phyloP scores from a whole-genome alignment of 768 basidiomycete species.

The Phaeotremella skinneri region DNA sequence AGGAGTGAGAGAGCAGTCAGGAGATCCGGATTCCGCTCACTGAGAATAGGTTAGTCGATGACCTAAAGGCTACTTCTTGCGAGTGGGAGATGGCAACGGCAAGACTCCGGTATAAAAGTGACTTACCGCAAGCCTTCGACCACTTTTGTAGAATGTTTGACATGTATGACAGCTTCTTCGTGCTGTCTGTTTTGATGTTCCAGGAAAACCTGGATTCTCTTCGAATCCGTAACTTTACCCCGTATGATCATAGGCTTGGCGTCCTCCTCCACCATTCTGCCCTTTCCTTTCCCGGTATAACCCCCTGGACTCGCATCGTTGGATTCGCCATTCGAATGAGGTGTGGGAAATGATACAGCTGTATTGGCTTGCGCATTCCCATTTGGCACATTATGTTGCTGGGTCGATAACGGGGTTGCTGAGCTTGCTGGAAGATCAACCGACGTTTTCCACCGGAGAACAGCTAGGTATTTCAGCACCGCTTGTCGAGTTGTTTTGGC shows the following conservation, averaged over 20 bases:
- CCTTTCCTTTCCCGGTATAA: constrained; percentile 34
- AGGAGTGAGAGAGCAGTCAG: constrained; percentile 87
- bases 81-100: background rate
- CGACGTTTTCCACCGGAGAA: constrained; percentile 42
- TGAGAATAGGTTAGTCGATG: constrained; percentile 49
- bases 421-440: constrained; percentile 26
- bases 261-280: constrained; percentile 19
- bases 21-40: constrained; percentile 89
- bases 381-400: background rate
- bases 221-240: constrained; percentile 42
- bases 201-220: constrained; percentile 37
- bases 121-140: constrained; percentile 75
- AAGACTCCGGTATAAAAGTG: background rate
- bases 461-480: constrained; percentile 40
- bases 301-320: constrained; percentile 32
- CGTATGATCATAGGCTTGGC: constrained; percentile 3
- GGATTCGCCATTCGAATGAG: constrained; percentile 35
- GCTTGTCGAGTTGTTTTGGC: constrained; percentile 41
- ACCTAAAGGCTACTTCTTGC: background rate
- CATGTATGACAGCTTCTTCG: constrained; percentile 62
- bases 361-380: constrained; percentile 6
- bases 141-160: constrained; percentile 66
- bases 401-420: constrained; percentile 4
- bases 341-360: constrained; percentile 35
- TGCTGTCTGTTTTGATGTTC: constrained; percentile 61